These are phyloP conservation scores for Herpetospermum pedunculosum DNA, from an alignment of 306 rosid species.

Conservation along the genomic window DNA sequence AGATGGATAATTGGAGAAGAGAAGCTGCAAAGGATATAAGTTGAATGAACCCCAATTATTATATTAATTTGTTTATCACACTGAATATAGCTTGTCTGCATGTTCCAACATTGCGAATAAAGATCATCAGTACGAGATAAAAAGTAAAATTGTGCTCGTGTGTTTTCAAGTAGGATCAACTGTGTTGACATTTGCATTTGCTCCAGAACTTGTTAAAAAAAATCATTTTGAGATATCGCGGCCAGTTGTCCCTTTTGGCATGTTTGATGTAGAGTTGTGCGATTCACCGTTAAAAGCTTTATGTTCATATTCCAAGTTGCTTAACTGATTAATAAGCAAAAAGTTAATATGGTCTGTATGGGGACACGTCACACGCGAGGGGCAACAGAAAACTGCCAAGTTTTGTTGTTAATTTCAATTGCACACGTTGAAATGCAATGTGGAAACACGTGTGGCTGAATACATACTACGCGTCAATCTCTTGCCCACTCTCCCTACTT, in stretches of 20 bases:
- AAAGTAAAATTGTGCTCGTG: not conserved
- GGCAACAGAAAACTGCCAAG: not conserved
- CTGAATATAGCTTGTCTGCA: not conserved
- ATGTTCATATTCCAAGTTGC: not conserved
- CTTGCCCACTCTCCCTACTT: not conserved
- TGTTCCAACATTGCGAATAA: not conserved
- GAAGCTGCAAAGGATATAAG: conserved; percentile 37
- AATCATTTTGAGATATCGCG: not conserved
- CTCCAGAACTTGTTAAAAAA: not conserved
- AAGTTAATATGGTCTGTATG: not conserved
- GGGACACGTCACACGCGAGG: too few relatives aligned
- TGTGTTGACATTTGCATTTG: not conserved
- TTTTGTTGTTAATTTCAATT: not conserved
- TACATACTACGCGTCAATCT: not conserved
- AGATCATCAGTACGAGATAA: not conserved
- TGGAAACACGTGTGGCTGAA: not conserved
- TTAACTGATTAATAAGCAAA: not conserved
- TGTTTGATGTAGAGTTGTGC: not conserved
- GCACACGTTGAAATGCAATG: not conserved
- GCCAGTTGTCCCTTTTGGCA: not conserved
- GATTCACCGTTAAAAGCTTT: not conserved
- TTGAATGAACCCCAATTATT: not conserved
- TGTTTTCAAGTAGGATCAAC: not conserved
- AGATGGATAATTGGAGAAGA: conserved; percentile 81
- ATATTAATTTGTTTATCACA: not conserved